Evolutionary conservation across 1,284 basidiomycete species (phyloP).

Genomic region (Ustilago loliicola): DNA sequence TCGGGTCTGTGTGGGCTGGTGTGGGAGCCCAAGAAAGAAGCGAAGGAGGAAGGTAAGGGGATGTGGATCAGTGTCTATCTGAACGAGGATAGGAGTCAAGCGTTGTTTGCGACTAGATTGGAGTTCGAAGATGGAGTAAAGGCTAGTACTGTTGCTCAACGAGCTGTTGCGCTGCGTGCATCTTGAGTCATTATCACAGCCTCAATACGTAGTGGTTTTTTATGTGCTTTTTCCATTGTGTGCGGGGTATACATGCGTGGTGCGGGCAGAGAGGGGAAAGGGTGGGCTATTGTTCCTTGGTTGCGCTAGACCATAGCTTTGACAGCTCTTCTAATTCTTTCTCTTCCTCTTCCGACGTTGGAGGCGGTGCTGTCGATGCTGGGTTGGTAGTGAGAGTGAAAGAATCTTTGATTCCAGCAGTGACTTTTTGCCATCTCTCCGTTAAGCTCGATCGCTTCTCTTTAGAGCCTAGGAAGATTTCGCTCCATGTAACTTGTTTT

Average conservation of each 20-base stretch:
- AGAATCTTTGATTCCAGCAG: constrained; percentile 24
- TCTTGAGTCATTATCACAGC: constrained; percentile 16
- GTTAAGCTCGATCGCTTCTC: constrained; percentile 25
- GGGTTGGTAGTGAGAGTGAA: constrained; percentile 12
- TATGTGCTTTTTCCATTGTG: neutral
- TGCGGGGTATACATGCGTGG: constrained; percentile 8
- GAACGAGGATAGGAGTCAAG: constrained; percentile 88
- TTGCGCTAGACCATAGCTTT: constrained; percentile 23
- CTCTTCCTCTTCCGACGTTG: constrained; percentile 6
- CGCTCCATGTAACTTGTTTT: constrained; percentile 33
- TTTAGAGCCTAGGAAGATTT: constrained; percentile 42
- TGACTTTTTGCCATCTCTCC: constrained; percentile 29
- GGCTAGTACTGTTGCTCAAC: constrained; percentile 51
- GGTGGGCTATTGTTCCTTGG: constrained; percentile 6
- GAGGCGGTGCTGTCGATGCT: neutral
- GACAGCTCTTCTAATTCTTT: constrained; percentile 29
- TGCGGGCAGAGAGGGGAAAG: neutral
- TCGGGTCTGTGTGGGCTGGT: constrained; percentile 56
- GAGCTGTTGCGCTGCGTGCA: constrained; percentile 67
- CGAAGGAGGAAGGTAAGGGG: neutral
- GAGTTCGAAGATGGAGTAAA: constrained; percentile 76
- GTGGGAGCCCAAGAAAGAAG: constrained; percentile 38
- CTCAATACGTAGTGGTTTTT: neutral
- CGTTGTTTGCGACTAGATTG: constrained; percentile 86
- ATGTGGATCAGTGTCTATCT: constrained; percentile 87